A percentile compares a stretch with the other conserved stretches of the same genome.
These are phyloP conservation scores for Gnomoniopsis smithogilvyi DNA, from an alignment of 2,329 filamentous ascomycete genomes.

Conservation along the genomic window DNA sequence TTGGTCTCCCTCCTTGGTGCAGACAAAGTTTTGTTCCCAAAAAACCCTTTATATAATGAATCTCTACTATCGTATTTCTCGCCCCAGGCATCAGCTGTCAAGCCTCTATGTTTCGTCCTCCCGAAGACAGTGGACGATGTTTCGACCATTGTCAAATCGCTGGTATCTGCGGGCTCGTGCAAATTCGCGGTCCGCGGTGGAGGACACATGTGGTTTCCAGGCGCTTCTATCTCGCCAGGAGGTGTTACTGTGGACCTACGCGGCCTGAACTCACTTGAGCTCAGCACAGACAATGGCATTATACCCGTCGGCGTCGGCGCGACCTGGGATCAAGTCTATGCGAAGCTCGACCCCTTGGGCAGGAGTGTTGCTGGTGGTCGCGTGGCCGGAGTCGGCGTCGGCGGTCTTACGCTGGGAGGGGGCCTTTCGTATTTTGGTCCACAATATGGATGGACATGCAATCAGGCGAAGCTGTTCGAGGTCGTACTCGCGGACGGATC, in stretches of 20 bases:
- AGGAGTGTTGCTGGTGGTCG: slow-evolving; percentile 18
- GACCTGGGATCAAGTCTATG: slow-evolving; percentile 10
- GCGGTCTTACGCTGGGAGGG: slow-evolving; percentile 16
- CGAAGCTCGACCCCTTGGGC: slow-evolving; percentile 15
- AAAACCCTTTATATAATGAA: background rate
- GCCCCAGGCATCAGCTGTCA: slow-evolving; percentile 1
- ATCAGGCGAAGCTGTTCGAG: slow-evolving; percentile 1
- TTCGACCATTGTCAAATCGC: background rate
- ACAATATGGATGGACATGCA: slow-evolving; percentile 19
- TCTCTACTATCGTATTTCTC: slow-evolving; percentile 2
- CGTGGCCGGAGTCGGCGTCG: slow-evolving; percentile 14
- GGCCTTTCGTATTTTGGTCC: slow-evolving; percentile 9
- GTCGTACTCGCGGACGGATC: slow-evolving; percentile 1
- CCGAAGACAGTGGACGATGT: slow-evolving; percentile 1
- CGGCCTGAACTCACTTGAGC: background rate
- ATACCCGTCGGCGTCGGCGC: slow-evolving; percentile 13
- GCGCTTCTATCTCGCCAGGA: background rate
- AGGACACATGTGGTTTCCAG: slow-evolving; percentile 1
- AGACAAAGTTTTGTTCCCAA: background rate
- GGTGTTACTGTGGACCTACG: slow-evolving; percentile 7
- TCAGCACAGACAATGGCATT: background rate
- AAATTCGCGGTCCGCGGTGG: slow-evolving; percentile 2
- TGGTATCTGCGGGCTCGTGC: background rate
- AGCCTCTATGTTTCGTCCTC: background rate
- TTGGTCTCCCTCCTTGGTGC: background rate